Evolutionary conservation across 495 filamentous ascomycete species (phyloP).

Genomic region (Aspergillus cristatus): DNA sequence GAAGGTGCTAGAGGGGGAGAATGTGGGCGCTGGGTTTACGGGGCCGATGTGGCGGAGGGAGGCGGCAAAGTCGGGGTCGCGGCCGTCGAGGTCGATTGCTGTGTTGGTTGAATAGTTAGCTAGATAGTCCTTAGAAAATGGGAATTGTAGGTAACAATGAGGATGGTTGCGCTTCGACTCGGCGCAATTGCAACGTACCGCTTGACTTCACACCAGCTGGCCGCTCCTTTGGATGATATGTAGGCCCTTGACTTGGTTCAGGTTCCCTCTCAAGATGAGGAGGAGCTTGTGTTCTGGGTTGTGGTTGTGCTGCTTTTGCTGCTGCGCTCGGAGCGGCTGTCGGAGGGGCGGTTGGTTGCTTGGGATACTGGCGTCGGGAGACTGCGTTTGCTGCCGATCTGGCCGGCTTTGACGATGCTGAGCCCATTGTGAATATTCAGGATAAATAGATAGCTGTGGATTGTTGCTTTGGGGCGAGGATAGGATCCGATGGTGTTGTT

Average conservation of each 20-base stretch:
- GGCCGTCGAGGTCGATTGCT: conserved; percentile 60
- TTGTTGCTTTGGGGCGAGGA: no score
- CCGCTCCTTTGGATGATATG: conserved; percentile 31
- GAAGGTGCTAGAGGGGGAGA: conserved; percentile 47
- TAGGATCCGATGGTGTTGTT: no score
- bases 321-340: conserved; percentile 13
- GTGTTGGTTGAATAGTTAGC: conserved; percentile 2
- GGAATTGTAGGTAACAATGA: not conserved
- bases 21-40: conserved; percentile 50
- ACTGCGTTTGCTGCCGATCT: conserved; percentile 43
- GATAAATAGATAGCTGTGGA: no score
- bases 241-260: conserved; percentile 18
- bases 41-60: conserved; percentile 56
- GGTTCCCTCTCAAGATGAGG: conserved; percentile 13
- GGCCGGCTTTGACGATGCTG: conserved; percentile 53
- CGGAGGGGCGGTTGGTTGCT: conserved; percentile 30
- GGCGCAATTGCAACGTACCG: conserved; percentile 14
- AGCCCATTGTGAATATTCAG: conserved; percentile 43
- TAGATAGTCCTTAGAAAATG: conserved; percentile 3
- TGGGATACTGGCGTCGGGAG: conserved; percentile 48
- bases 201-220: conserved; percentile 25
- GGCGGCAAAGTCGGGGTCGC: conserved; percentile 54
- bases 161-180: not conserved
- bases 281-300: conserved; percentile 17
- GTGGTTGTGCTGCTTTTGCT: conserved; percentile 9